Evolutionary conservation across 1,139 yeast genomes (phyloP).

Genomic region (Geotrichum fermentans): DNA sequence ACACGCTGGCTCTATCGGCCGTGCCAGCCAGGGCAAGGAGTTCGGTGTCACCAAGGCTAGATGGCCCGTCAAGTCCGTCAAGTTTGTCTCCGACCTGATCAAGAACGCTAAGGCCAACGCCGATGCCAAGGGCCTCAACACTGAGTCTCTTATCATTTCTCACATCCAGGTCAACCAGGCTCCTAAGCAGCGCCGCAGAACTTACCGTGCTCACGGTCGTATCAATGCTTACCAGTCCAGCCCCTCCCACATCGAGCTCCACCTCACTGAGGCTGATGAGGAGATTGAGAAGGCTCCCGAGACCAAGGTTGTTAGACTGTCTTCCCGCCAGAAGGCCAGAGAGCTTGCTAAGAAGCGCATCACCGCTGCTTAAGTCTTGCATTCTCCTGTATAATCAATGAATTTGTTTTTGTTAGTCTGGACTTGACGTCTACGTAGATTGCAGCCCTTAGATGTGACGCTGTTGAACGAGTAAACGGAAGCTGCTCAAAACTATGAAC

Average conservation of each 20-base stretch:
- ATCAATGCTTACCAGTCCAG: constrained; percentile 97
- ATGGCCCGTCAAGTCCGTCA: constrained; percentile 99
- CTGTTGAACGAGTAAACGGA: too few species aligned
- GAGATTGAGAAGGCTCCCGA: constrained; percentile 91
- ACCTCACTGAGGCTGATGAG: constrained; percentile 93
- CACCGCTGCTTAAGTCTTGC: constrained; percentile 30
- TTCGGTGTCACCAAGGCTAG: constrained; percentile 99
- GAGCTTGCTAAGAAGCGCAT: constrained; percentile 76
- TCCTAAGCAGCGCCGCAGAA: constrained; percentile 99
- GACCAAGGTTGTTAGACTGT: constrained; percentile 57
- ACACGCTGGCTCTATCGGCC: constrained; percentile 93
- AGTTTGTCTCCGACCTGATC: constrained; percentile 89
- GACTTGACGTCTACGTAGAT: too few species aligned
- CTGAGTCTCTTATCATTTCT: constrained; percentile 85
- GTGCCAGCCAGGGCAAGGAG: constrained; percentile 99
- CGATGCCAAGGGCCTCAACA: constrained; percentile 97
- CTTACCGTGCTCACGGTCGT: constrained; percentile 99
- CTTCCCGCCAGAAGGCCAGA: constrained; percentile 92
- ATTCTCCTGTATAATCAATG: constrained; percentile 7
- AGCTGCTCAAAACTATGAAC: too few species aligned
- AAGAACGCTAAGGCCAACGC: constrained; percentile 99
- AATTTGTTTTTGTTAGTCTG: neutral
- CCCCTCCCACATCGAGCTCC: constrained; percentile 98
- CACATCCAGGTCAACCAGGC: constrained; percentile 99
- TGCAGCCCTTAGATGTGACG: neutral